phyloP scores from a whole-genome alignment of 192 early-diverging fungal species.

The Backusella liffmaniae region DNA sequence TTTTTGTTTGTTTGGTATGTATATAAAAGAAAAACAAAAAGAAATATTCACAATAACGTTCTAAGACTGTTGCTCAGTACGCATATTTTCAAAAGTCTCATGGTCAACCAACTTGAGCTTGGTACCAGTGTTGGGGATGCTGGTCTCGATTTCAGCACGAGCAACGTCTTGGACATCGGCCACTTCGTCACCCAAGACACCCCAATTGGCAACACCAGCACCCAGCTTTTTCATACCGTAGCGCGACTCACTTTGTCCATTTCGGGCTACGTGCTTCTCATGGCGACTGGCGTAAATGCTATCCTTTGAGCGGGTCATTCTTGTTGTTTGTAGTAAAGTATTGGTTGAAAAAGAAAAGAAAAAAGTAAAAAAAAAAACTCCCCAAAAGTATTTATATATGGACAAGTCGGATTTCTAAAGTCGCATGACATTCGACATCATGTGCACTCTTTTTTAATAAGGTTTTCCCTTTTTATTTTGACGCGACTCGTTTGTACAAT shows the following conservation, averaged over 20 bases:
- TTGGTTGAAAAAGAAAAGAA: neutral
- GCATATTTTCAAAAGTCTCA: constrained; percentile 22
- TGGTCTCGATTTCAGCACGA: neutral
- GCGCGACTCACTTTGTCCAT: constrained; percentile 20
- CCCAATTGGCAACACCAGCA: constrained; percentile 31
- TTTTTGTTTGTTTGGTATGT: neutral
- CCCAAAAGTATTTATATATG: neutral
- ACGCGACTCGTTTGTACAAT: neutral
- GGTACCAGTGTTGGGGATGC: neutral
- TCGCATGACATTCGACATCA: constrained; percentile 2
- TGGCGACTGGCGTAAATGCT: constrained; percentile 4
- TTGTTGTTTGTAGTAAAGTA: neutral
- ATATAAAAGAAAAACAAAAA: too few relatives aligned
- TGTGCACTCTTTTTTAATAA: neutral
- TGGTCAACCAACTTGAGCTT: constrained; percentile 26
- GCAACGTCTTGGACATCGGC: constrained; percentile 14
- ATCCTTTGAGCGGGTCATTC: constrained; percentile 15
- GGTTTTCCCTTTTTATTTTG: neutral
- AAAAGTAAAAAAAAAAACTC: neutral
- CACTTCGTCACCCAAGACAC: constrained; percentile 22
- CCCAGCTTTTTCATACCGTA: constrained; percentile 18
- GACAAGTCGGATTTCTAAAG: constrained; percentile 8
- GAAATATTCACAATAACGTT: neutral
- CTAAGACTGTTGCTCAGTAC: neutral
- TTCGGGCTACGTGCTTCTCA: constrained; percentile 18